Conservation (phyloP, 1,139 yeast genomes). For the Maudiozyma humilis region DNA sequence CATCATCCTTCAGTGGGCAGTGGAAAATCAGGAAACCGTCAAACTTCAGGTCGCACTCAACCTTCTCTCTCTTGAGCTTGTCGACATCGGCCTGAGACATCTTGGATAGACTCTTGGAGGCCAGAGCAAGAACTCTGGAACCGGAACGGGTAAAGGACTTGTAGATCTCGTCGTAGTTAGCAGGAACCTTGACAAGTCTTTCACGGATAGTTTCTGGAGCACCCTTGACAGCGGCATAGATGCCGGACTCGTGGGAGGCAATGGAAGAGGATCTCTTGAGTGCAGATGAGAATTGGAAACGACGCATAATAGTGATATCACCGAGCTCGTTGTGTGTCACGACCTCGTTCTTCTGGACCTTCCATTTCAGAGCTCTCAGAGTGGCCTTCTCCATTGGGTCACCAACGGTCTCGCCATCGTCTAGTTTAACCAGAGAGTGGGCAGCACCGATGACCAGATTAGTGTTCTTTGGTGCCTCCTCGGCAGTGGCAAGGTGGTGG, state of each 20-base stretch:
- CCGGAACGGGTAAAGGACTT: constrained; percentile 92
- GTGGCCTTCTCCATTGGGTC: constrained; percentile 99
- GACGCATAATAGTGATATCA: constrained; percentile 67
- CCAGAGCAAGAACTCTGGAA: constrained; percentile 91
- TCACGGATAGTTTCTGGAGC: constrained; percentile 95
- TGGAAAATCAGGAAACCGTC: constrained; percentile 96
- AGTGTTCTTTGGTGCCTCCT: constrained; percentile 57
- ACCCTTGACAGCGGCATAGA: constrained; percentile 88
- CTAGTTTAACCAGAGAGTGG: constrained; percentile 87
- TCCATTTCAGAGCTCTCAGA: constrained; percentile 80
- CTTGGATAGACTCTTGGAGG: constrained; percentile 63
- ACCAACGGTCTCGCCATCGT: constrained; percentile 96
- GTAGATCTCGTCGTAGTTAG: constrained; percentile 73
- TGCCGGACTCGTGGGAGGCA: constrained; percentile 53
- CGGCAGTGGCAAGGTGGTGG: constrained; percentile 50
- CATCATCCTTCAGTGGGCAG: constrained; percentile 92
- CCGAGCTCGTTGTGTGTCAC: constrained; percentile 43
- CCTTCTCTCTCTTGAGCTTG: constrained; percentile 57
- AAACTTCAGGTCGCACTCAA: constrained; percentile 68
- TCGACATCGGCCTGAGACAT: constrained; percentile 45
- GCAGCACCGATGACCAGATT: constrained; percentile 83
- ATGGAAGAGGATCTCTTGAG: constrained; percentile 90
- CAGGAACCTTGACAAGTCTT: constrained; percentile 68
- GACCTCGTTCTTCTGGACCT: constrained; percentile 63
- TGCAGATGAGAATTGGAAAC: constrained; percentile 95